Evolutionary conservation across 345 rosid genomes (phyloP).

Genomic region (Noccaea caerulescens): DNA sequence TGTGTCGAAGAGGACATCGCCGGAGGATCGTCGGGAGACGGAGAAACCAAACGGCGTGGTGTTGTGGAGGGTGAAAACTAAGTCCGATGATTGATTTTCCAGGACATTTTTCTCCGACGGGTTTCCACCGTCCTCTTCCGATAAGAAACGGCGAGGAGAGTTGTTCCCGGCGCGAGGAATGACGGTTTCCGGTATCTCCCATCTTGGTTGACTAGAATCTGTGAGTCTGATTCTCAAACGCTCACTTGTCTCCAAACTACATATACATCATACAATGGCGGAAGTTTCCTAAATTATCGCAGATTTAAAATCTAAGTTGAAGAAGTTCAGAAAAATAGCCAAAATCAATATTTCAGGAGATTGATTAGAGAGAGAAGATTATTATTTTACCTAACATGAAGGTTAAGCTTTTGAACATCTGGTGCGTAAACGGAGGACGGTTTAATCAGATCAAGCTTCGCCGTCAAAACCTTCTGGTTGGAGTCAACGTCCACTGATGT

Average conservation of each 20-base stretch:
- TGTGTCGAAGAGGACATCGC: conserved; percentile 65
- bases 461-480: conserved; percentile 43
- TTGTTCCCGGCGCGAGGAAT: conserved; percentile 49
- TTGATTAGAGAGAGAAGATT: conserved; percentile 10
- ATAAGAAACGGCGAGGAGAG: conserved; percentile 21
- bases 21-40: conserved; percentile 59
- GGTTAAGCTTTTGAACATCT: conserved; percentile 54
- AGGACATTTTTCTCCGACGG: conserved; percentile 19
- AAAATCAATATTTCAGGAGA: background rate
- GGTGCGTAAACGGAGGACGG: conserved; percentile 54
- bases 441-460: conserved; percentile 53
- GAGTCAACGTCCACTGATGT: conserved; percentile 46
- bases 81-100: conserved; percentile 53
- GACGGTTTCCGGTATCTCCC: conserved; percentile 65
- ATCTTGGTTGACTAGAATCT: conserved; percentile 52
- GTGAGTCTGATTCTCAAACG: conserved; percentile 60
- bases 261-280: background rate
- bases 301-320: background rate
- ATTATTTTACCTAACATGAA: conserved; percentile 61
- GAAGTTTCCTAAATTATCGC: conserved; percentile 1
- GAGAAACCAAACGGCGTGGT: conserved; percentile 67
- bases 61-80: conserved; percentile 59
- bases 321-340: background rate
- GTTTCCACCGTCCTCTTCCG: conserved; percentile 13
- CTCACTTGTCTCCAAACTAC: conserved; percentile 56